A percentile compares a stretch with the other conserved stretches of the same genome.
These are phyloP conservation scores for Usnea hakonensis DNA, from an alignment of 495 filamentous ascomycete species.

Conservation along the genomic window DNA sequence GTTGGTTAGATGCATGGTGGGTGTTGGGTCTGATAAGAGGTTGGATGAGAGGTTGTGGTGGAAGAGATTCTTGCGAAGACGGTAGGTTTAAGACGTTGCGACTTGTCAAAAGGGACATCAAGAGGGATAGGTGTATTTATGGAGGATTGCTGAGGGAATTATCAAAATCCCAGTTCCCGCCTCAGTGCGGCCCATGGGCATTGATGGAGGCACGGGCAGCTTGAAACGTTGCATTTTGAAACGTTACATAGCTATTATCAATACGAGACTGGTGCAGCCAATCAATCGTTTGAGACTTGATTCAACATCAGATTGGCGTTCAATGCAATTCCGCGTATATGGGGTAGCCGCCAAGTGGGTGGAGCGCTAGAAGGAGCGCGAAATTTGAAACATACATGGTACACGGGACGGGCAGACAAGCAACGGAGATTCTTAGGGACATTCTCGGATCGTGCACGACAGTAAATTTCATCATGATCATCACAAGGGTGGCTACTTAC, in stretches of 20 bases:
- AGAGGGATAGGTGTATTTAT: neutral
- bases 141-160: no score
- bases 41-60: neutral
- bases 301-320: neutral
- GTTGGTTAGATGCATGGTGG: neutral
- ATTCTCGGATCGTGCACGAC: neutral
- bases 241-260: neutral
- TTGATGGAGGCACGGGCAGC: no score
- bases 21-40: no score
- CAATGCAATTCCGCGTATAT: neutral
- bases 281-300: neutral
- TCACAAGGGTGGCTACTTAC: neutral
- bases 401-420: neutral
- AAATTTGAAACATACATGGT: neutral
- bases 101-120: no score
- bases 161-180: no score
- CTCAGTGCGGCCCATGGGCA: no score
- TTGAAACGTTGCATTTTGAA: no score
- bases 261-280: no score
- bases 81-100: no score
- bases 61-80: neutral
- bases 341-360: neutral
- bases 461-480: neutral
- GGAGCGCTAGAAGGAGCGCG: neutral
- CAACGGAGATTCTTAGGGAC: neutral